phyloP scores from a whole-genome alignment of 2,329 filamentous ascomycete genomes.

The Aureobasidium mangrovei region DNA sequence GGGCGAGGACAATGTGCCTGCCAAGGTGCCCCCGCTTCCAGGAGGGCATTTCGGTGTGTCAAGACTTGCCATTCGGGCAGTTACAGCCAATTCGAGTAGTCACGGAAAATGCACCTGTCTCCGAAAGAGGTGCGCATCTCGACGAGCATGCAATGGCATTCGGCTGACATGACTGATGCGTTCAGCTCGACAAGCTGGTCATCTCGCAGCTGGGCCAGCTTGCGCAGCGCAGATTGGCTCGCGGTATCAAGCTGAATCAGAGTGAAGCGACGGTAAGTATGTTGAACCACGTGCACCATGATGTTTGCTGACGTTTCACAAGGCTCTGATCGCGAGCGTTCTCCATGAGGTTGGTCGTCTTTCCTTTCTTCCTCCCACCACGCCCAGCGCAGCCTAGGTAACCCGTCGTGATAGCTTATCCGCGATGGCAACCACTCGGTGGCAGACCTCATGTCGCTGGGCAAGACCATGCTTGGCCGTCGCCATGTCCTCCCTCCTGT shows the following conservation, averaged over 20 bases:
- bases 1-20: too few species aligned
- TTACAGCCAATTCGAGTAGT: background rate
- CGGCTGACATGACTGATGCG: constrained; percentile 1
- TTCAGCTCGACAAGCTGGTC: constrained; percentile 86
- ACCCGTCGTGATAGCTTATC: constrained; percentile 53
- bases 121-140: constrained; percentile 26
- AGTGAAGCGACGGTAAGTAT: constrained; percentile 66
- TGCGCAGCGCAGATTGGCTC: constrained; percentile 77
- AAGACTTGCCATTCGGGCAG: background rate
- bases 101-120: constrained; percentile 27
- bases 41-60: constrained; percentile 9
- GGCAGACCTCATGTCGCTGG: constrained; percentile 85
- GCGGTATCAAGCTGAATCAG: constrained; percentile 84
- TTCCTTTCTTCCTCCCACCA: background rate
- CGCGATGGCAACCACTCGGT: constrained; percentile 92
- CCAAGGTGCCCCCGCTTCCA: background rate
- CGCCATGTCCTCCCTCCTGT: constrained; percentile 85
- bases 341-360: constrained; percentile 63
- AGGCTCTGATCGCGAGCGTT: constrained; percentile 78
- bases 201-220: constrained; percentile 82
- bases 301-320: constrained; percentile 25
- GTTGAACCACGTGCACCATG: constrained; percentile 12
- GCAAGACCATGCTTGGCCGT: constrained; percentile 84
- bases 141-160: background rate
- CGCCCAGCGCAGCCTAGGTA: background rate